Conservation (phyloP, 108 stramenopile species). For the Cyclotella baltica region DNA sequence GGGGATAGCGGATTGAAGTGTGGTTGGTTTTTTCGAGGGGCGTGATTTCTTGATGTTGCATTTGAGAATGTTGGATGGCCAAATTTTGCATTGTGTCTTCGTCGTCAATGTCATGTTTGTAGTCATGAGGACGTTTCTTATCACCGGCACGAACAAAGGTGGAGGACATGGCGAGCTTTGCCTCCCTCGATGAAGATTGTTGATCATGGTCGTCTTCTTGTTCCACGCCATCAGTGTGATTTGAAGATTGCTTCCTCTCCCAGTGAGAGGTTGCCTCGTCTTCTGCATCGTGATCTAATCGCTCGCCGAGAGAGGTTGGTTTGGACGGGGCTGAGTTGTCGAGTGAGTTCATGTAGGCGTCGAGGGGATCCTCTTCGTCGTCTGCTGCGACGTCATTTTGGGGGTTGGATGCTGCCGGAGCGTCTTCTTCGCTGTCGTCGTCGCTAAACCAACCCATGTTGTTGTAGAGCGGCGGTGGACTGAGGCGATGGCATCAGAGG, state of each 20-base stretch:
- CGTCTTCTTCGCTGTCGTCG: conserved; percentile 14
- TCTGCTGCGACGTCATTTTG: conserved; percentile 22
- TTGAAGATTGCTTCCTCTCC: background rate
- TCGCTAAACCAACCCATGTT: background rate
- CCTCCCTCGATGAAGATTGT: background rate
- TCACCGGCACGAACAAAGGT: conserved; percentile 46
- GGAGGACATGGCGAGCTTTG: conserved; percentile 26
- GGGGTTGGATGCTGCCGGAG: background rate
- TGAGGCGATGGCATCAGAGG: too few relatives aligned
- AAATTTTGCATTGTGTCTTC: background rate
- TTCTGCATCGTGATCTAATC: conserved; percentile 82
- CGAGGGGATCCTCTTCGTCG: conserved; percentile 83
- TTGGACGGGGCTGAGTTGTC: background rate
- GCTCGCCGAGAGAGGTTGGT: conserved; percentile 25
- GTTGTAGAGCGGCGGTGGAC: too few relatives aligned
- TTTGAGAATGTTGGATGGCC: background rate
- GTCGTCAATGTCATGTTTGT: conserved; percentile 36
- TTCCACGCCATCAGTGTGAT: background rate
- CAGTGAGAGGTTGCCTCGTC: conserved; percentile 89
- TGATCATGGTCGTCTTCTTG: background rate
- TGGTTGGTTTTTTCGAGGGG: conserved; percentile 47
- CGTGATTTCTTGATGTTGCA: conserved; percentile 45
- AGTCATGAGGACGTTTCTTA: background rate
- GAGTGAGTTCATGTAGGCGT: conserved; percentile 84
- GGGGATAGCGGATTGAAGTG: conserved; percentile 15